Evolutionary conservation across 805 yeast genomes (phyloP).

Genomic region (Candida nitratophila): DNA sequence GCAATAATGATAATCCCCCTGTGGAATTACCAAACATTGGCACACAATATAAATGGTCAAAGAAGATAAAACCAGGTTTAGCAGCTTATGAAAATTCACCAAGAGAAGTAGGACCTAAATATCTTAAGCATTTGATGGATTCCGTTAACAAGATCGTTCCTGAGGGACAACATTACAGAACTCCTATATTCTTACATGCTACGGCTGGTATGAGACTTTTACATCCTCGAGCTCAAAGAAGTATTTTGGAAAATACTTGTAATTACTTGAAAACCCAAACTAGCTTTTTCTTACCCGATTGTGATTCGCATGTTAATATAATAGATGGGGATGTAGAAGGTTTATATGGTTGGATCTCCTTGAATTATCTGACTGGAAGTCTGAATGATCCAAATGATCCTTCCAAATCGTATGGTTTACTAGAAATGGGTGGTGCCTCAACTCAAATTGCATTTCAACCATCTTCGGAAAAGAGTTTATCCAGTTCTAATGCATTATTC

Average conservation of each 20-base stretch:
- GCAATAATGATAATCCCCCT: neutral
- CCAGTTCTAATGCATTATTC: conserved; percentile 40
- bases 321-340: conserved; percentile 65
- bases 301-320: conserved; percentile 49
- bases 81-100: conserved; percentile 42
- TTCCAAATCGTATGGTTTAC: conserved; percentile 45
- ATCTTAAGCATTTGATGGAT: conserved; percentile 40
- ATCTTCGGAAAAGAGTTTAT: conserved; percentile 33
- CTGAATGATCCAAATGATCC: conserved; percentile 23
- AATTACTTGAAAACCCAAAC: conserved; percentile 38
- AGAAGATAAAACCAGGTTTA: conserved; percentile 51
- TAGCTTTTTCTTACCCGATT: conserved; percentile 53
- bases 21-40: conserved; percentile 16
- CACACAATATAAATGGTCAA: conserved; percentile 38
- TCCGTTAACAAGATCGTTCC: conserved; percentile 49
- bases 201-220: conserved; percentile 64
- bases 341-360: conserved; percentile 57
- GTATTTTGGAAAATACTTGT: conserved; percentile 43
- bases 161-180: conserved; percentile 47
- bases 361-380: conserved; percentile 47
- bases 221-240: conserved; percentile 38
- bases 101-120: conserved; percentile 44
- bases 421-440: conserved; percentile 62
- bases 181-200: conserved; percentile 64
- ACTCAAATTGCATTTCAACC: conserved; percentile 64